These are phyloP conservation scores for Calocera cornea DNA, from an alignment of 768 basidiomycete genomes.

Conservation along the genomic window DNA sequence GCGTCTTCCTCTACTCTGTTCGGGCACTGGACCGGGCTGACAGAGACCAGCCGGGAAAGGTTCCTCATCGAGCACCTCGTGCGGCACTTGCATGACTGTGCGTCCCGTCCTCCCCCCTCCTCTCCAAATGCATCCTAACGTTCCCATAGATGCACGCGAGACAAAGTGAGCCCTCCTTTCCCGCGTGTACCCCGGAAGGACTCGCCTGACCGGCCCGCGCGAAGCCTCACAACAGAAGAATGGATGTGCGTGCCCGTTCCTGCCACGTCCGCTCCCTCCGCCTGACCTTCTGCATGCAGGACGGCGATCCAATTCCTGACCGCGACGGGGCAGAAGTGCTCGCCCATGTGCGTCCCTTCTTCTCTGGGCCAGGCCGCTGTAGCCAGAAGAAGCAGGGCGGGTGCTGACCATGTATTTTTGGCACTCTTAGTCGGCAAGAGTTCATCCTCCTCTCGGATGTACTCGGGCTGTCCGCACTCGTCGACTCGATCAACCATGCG, in stretches of 20 bases:
- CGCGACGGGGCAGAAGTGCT: conserved; percentile 55
- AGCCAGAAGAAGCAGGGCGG: too few species aligned
- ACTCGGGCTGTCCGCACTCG: conserved; percentile 61
- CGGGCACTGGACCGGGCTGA: neutral
- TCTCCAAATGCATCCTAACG: neutral
- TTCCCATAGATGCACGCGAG: conserved; percentile 38
- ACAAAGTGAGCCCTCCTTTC: conserved; percentile 33
- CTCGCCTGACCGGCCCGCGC: neutral
- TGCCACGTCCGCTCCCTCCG: neutral
- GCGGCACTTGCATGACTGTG: conserved; percentile 57
- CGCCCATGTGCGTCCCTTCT: conserved; percentile 30
- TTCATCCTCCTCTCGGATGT: conserved; percentile 78
- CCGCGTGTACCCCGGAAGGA: neutral
- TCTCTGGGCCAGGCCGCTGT: neutral
- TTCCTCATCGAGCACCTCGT: conserved; percentile 42
- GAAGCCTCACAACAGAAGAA: conserved; percentile 62
- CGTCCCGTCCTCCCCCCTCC: neutral
- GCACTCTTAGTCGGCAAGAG: conserved; percentile 32
- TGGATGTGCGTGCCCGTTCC: conserved; percentile 38
- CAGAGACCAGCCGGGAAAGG: conserved; percentile 27
- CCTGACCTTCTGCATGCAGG: conserved; percentile 17
- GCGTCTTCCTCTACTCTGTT: conserved; percentile 12
- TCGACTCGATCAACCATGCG: conserved; percentile 62
- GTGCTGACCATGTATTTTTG: neutral
- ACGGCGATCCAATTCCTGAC: conserved; percentile 66